phyloP scores from a whole-genome alignment of 345 rosid genomes.

The Linum lewisii region DNA sequence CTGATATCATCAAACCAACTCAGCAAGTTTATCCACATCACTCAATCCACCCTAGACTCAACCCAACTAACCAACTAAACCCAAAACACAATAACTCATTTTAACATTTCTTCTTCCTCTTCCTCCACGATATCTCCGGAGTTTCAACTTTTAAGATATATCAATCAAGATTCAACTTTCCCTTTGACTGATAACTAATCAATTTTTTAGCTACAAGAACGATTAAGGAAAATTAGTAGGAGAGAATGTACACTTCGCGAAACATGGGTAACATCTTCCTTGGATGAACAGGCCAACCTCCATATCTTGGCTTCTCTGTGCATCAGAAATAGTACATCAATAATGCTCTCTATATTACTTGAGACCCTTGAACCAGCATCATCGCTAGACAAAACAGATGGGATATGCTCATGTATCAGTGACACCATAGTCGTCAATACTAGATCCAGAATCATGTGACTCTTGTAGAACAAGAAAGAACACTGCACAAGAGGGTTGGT shows the following conservation, averaged over 20 bases:
- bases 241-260: slow-evolving; percentile 27
- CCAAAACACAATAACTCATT: no score
- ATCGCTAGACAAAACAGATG: slow-evolving; percentile 18
- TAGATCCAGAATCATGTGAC: slow-evolving; percentile 35
- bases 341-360: slow-evolving; percentile 29
- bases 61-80: no score
- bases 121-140: no score
- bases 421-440: slow-evolving; percentile 35
- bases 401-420: slow-evolving; percentile 23
- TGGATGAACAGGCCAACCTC: slow-evolving; percentile 30
- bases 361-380: slow-evolving; percentile 14
- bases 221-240: slow-evolving; percentile 52
- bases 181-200: no score
- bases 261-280: slow-evolving; percentile 38
- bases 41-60: no score
- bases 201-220: no score
- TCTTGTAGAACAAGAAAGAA: slow-evolving; percentile 48
- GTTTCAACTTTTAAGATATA: no score
- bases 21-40: no score
- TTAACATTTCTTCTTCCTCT: no score
- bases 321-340: slow-evolving; percentile 47
- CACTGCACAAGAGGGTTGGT: no score
- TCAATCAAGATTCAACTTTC: no score
- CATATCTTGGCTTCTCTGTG: slow-evolving; percentile 37
- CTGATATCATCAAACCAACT: no score